A percentile compares a stretch with the other conserved stretches of the same genome.
Conservation (phyloP, 768 basidiomycete genomes). For the Leccinum truebloodii region DNA sequence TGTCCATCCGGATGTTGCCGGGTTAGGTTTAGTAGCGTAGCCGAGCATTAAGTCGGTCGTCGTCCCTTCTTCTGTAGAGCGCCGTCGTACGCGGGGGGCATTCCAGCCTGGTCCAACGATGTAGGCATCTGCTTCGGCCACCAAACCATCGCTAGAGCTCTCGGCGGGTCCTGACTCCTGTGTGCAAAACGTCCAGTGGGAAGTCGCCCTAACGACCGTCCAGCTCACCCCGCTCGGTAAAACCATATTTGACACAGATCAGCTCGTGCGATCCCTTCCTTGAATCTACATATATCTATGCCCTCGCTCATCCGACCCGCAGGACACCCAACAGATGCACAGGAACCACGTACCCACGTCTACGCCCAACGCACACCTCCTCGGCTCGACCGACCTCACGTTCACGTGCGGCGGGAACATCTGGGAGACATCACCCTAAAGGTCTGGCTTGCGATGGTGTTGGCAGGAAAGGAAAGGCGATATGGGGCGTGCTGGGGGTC, state of each 20-base stretch:
- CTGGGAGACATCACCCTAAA: slow-evolving; percentile 25
- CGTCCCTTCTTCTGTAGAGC: too few species aligned
- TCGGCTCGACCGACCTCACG: slow-evolving; percentile 14
- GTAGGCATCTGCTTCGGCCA: slow-evolving; percentile 83
- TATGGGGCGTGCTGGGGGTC: not conserved
- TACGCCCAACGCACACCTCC: not conserved
- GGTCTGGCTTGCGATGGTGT: slow-evolving; percentile 47
- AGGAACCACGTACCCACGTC: not conserved
- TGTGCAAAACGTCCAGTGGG: slow-evolving; percentile 59
- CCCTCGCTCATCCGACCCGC: not conserved
- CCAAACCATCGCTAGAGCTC: slow-evolving; percentile 76
- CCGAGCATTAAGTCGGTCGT: too few species aligned
- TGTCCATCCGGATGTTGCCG: too few species aligned
- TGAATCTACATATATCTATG: too few species aligned
- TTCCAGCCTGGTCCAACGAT: too few species aligned
- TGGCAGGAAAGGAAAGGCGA: slow-evolving; percentile 36
- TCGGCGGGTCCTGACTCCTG: slow-evolving; percentile 58
- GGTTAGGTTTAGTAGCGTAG: too few species aligned
- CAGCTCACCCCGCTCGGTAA: slow-evolving; percentile 68
- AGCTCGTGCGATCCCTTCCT: slow-evolving; percentile 33
- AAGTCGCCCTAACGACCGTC: slow-evolving; percentile 74
- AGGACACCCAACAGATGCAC: not conserved
- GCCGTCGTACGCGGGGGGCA: too few species aligned
- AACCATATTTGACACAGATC: slow-evolving; percentile 59
- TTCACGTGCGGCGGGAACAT: slow-evolving; percentile 28